A percentile compares a stretch with the other conserved stretches of the same genome.
phyloP scores from a whole-genome alignment of 2,329 filamentous ascomycete species.

The Pseudopithomyces maydicus region DNA sequence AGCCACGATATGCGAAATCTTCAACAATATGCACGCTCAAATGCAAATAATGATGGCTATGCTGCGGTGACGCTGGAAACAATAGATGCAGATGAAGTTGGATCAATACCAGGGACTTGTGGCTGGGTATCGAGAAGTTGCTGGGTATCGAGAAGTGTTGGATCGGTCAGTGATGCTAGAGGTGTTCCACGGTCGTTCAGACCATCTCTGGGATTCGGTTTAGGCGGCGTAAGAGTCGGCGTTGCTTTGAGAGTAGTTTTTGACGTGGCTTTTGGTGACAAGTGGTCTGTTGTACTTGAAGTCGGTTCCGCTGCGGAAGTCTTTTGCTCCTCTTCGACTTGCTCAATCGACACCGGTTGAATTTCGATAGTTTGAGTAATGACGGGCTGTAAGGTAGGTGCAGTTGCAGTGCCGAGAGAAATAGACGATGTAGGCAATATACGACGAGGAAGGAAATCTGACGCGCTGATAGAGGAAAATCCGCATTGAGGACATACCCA shows the following conservation, averaged over 20 bases:
- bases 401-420: constrained; percentile 23
- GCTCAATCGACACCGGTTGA: background rate
- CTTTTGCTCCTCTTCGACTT: background rate
- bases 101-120: constrained; percentile 5
- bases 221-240: constrained; percentile 2
- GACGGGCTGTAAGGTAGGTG: constrained; percentile 19
- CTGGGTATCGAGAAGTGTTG: constrained; percentile 19
- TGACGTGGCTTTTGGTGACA: background rate
- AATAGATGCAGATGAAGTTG: constrained; percentile 15
- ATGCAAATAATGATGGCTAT: constrained; percentile 17
- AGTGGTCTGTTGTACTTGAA: background rate
- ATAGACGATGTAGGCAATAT: constrained; percentile 24
- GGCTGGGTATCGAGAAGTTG: constrained; percentile 13
- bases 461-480: constrained; percentile 39
- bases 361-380: background rate
- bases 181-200: constrained; percentile 32
- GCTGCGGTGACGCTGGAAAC: constrained; percentile 9
- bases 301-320: background rate
- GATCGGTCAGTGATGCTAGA: constrained; percentile 35
- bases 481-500: constrained; percentile 77
- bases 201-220: constrained; percentile 17
- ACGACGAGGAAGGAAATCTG: constrained; percentile 34
- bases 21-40: background rate
- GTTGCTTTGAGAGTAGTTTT: background rate
- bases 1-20: constrained; percentile 25